A percentile compares a stretch with the other conserved stretches of the same genome.
Evolutionary conservation across 2,329 filamentous ascomycete species (phyloP).

Genomic region (Cercospora beticola): DNA sequence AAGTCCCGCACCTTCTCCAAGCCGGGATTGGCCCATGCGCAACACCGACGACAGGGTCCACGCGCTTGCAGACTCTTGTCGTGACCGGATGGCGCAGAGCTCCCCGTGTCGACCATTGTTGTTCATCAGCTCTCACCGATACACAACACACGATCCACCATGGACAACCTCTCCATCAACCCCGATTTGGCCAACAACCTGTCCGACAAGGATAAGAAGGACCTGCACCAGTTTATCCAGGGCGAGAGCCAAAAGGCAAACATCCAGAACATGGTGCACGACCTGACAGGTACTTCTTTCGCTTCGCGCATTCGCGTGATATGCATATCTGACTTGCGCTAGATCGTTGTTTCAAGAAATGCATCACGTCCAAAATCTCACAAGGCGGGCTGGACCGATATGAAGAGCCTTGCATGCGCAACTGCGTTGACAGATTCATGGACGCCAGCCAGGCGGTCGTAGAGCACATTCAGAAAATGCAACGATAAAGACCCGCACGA

Average conservation of each 20-base stretch:
- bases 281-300: constrained; percentile 14
- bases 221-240: constrained; percentile 81
- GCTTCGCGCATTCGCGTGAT: constrained; percentile 59
- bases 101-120: not conserved
- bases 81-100: not conserved
- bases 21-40: constrained; percentile 3
- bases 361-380: constrained; percentile 72
- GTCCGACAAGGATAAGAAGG: constrained; percentile 58
- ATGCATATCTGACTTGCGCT: constrained; percentile 17
- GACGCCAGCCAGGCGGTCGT: constrained; percentile 85
- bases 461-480: constrained; percentile 72
- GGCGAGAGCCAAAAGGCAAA: constrained; percentile 84
- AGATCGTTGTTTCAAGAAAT: constrained; percentile 82
- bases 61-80: not conserved
- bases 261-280: constrained; percentile 51
- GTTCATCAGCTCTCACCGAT: not conserved
- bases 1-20: not conserved
- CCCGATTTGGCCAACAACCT: constrained; percentile 34
- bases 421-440: constrained; percentile 92
- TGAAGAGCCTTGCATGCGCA: constrained; percentile 82
- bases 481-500: constrained; percentile 15
- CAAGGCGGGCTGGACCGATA: constrained; percentile 68
- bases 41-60: not conserved
- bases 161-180: constrained; percentile 33
- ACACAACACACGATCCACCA: constrained; percentile 6